These are phyloP conservation scores for Cornus florida DNA, from an alignment of 148 eudicot genomes.

Conservation along the genomic window DNA sequence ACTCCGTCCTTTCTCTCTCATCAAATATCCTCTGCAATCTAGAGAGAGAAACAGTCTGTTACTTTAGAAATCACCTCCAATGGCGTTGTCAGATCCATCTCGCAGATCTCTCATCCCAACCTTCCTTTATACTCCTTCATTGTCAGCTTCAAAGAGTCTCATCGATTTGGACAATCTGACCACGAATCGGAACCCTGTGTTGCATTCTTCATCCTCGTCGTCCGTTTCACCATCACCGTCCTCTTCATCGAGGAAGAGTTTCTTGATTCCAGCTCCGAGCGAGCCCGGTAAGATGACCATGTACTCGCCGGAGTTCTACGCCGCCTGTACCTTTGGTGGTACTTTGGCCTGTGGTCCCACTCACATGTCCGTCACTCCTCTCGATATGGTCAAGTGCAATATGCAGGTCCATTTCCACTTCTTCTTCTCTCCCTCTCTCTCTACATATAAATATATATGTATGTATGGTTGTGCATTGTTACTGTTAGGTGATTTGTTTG, in stretches of 20 bases:
- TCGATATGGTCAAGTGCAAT: conserved; percentile 35
- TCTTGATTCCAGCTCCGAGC: conserved; percentile 17
- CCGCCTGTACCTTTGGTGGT: conserved; percentile 25
- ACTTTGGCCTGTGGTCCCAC: conserved; percentile 24
- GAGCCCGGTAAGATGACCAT: conserved; percentile 22
- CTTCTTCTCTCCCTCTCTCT: neutral
- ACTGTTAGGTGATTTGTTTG: neutral
- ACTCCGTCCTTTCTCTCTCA: neutral
- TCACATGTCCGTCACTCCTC: conserved; percentile 31
- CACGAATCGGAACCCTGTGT: neutral
- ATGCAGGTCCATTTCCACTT: conserved; percentile 26
- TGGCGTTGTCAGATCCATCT: conserved; percentile 7
- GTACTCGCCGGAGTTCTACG: conserved; percentile 27
- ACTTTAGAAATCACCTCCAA: neutral
- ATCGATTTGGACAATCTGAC: conserved; percentile 4
- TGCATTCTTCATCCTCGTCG: neutral
- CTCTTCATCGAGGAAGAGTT: conserved; percentile 3
- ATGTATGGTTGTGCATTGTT: too few relatives aligned
- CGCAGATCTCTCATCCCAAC: conserved; percentile 27
- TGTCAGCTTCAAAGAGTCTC: neutral
- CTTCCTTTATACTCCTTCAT: conserved; percentile 24
- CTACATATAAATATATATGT: too few relatives aligned
- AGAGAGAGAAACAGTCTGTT: neutral
- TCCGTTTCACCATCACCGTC: neutral
- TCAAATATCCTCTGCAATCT: neutral